These are phyloP conservation scores for Amanita thiersii DNA, from an alignment of 768 basidiomycete species.

Conservation along the genomic window DNA sequence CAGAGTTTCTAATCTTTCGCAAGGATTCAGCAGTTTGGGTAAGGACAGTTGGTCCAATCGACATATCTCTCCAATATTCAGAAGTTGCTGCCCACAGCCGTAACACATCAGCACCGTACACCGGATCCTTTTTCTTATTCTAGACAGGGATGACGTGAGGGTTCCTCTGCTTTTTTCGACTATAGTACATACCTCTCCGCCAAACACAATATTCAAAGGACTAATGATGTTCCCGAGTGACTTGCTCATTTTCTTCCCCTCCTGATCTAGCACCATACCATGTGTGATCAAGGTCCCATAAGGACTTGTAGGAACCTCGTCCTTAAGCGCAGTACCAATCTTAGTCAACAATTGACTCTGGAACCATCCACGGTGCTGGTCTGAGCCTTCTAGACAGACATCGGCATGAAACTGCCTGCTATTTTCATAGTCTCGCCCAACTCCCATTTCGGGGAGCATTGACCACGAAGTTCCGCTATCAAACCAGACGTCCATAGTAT, in stretches of 20 bases:
- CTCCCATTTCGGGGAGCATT: conserved; percentile 42
- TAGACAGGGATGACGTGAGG: conserved; percentile 17
- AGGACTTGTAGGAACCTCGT: conserved; percentile 32
- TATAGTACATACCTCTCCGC: conserved; percentile 50
- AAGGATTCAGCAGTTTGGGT: conserved; percentile 67
- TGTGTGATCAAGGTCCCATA: conserved; percentile 86
- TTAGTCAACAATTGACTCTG: conserved; percentile 89
- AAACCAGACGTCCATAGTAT: conserved; percentile 99
- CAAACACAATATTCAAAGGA: conserved; percentile 73
- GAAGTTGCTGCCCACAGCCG: conserved; percentile 89
- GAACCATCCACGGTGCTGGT: conserved; percentile 99
- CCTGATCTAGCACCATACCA: conserved; percentile 91
- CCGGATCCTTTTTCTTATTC: conserved; percentile 65
- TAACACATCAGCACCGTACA: conserved; percentile 80
- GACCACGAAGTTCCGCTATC: conserved; percentile 97
- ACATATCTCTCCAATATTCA: conserved; percentile 85
- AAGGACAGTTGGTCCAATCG: conserved; percentile 73
- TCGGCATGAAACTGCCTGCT: conserved; percentile 52
- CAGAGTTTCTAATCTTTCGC: conserved; percentile 80
- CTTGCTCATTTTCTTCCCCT: conserved; percentile 97
- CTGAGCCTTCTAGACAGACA: conserved; percentile 89
- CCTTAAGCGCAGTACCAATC: conserved; percentile 38
- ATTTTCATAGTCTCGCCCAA: conserved; percentile 17
- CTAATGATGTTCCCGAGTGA: conserved; percentile 87
- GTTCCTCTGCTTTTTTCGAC: too few relatives aligned